Evolutionary conservation across 2,329 filamentous ascomycete genomes (phyloP), one percentile per base, ranked within the genome.

Genomic region (Fusarium fujikuroi): DNA sequence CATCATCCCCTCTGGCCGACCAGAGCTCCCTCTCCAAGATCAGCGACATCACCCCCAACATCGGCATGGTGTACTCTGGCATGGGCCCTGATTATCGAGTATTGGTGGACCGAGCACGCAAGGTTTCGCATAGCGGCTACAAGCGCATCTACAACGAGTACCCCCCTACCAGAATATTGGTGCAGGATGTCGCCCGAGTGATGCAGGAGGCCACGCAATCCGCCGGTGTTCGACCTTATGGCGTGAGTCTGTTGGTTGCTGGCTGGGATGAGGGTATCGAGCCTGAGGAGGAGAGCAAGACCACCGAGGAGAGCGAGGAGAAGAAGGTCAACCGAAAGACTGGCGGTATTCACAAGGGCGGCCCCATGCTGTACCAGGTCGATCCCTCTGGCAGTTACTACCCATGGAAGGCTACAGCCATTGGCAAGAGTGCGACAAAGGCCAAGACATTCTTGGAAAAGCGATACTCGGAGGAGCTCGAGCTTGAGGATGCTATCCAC

Each of bases 81-180:
- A 99, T 99, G 96, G 95, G 96, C 36, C 96, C 96, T 68, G 96
- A 99, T 85, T 99, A 98, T 87, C 92, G 96, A 83, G 94, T 99
- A 65, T 90, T 99, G 61, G 96, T 98, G 78, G 96, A 99, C 88
- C 95, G 95, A 84, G 96, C 96, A 78, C 95, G 96, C 81, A 99
- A 98, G 85, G 96, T 98, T 76, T 97, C 95, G 63, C 96, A 99
- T 86, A 97, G 96, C 53, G 93, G 92, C 83, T 99, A 99, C 91
- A 99, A 99, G 91, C 94, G 96, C 84, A 95, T 99, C 87, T 99
- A 99, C 89, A 99, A 99, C 86, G 96, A 99, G 87, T 99, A 99
- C 87, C 96, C 96, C n/a, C 96, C 96, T 10, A 99, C 96, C 64
- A 92, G 96, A 83, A 99, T 99, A 92, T 90, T 99, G 86, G 96